These are phyloP conservation scores for Trametes sanguinea DNA, from an alignment of 768 basidiomycete species.

Conservation along the genomic window DNA sequence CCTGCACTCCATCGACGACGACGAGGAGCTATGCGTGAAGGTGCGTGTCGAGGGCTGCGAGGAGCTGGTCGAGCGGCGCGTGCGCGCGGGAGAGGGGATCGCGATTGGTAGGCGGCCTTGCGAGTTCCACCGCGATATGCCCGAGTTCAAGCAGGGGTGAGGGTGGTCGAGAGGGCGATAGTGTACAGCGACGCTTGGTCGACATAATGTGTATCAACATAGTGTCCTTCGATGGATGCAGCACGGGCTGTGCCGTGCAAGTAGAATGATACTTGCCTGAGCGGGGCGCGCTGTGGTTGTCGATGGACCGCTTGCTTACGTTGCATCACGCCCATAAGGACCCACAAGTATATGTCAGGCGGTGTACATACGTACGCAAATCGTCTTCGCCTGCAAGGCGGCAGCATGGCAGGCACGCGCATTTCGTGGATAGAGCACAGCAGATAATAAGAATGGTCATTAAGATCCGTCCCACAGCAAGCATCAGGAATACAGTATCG, in stretches of 20 bases:
- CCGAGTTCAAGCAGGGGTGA: not conserved
- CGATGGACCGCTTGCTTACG: not conserved
- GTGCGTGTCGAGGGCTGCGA: slow-evolving; percentile 40
- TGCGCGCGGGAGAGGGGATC: slow-evolving; percentile 35
- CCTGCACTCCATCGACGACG: slow-evolving; percentile 62
- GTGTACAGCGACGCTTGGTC: not conserved
- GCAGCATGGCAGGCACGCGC: no score
- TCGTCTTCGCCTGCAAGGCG: no score
- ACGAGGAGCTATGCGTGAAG: slow-evolving; percentile 54
- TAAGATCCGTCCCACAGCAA: no score
- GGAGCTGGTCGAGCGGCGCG: slow-evolving; percentile 23
- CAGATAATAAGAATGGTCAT: no score
- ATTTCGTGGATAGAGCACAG: no score
- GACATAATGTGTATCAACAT: not conserved
- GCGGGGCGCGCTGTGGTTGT: not conserved
- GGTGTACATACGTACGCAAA: no score
- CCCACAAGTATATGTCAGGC: not conserved
- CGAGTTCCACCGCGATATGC: slow-evolving; percentile 32
- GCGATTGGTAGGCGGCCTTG: slow-evolving; percentile 38
- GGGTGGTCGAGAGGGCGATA: not conserved
- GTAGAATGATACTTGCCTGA: not conserved
- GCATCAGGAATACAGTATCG: not conserved
- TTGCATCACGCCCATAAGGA: no score
- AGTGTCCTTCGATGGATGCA: not conserved
- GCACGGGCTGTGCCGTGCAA: no score